Percentiles rank a stretch among this genome's conserved stretches.
phyloP scores from a whole-genome alignment of 805 yeast genomes.

The Hanseniaspora nectarophila region DNA sequence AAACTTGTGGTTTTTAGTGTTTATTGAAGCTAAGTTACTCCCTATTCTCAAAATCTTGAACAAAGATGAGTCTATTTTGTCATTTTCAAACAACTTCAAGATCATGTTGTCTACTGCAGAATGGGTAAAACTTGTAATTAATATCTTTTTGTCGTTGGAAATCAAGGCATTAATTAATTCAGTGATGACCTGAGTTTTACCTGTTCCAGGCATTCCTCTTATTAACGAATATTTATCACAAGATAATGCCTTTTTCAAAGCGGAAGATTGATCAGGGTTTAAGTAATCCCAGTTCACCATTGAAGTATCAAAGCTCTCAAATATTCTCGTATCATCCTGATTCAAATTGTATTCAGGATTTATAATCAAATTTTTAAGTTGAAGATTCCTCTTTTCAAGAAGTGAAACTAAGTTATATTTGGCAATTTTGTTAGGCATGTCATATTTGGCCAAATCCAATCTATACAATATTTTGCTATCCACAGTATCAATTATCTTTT shows the following conservation, averaged over 20 bases:
- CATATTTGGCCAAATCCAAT: slow-evolving; percentile 69
- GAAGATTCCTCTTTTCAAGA: slow-evolving; percentile 30
- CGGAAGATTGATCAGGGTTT: slow-evolving; percentile 61
- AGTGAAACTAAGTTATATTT: slow-evolving; percentile 63
- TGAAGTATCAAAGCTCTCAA: slow-evolving; percentile 11
- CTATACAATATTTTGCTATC: slow-evolving; percentile 34
- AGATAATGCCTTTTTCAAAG: slow-evolving; percentile 51
- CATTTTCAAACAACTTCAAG: slow-evolving; percentile 46
- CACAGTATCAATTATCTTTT: background rate
- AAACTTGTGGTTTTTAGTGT: slow-evolving; percentile 39
- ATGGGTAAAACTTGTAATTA: slow-evolving; percentile 80
- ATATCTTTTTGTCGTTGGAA: slow-evolving; percentile 44
- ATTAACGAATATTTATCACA: slow-evolving; percentile 69
- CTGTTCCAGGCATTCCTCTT: slow-evolving; percentile 98
- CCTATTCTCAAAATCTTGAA: slow-evolving; percentile 56
- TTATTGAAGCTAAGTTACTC: slow-evolving; percentile 49
- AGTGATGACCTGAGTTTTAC: slow-evolving; percentile 83
- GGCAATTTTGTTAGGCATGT: slow-evolving; percentile 62
- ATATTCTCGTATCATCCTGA: slow-evolving; percentile 6
- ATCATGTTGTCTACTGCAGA: slow-evolving; percentile 92
- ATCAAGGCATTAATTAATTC: slow-evolving; percentile 55
- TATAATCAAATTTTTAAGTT: slow-evolving; percentile 7
- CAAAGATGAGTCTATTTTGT: slow-evolving; percentile 20
- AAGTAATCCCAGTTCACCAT: slow-evolving; percentile 27
- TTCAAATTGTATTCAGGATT: slow-evolving; percentile 1